These are phyloP conservation scores for Hypholoma sublateritium DNA, from an alignment of 768 basidiomycete genomes.

Conservation along the genomic window DNA sequence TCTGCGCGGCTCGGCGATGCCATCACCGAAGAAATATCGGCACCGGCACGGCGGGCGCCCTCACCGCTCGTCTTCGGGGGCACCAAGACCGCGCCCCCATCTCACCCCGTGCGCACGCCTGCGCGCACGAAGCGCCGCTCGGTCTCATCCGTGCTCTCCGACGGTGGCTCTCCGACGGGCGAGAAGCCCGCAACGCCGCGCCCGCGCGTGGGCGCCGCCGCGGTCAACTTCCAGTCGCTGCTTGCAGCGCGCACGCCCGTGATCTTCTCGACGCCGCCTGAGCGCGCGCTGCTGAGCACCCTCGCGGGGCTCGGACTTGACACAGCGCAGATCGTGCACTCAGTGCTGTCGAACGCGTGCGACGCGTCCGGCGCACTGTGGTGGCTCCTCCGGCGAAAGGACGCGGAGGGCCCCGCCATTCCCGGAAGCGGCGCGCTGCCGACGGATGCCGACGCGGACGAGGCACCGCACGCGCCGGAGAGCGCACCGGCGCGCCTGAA, in stretches of 20 bases:
- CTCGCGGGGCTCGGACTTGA: conserved; percentile 84
- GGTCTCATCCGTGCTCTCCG: conserved; percentile 83
- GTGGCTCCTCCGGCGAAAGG: conserved; percentile 93
- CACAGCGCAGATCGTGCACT: conserved; percentile 93
- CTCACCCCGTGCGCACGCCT: conserved; percentile 79
- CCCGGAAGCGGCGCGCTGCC: conserved; percentile 5
- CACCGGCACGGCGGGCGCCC: conserved; percentile 17
- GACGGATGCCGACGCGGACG: conserved; percentile 16
- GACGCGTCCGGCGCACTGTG: conserved; percentile 89
- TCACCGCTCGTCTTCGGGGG: conserved; percentile 26
- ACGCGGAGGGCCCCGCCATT: conserved; percentile 44
- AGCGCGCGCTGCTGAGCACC: conserved; percentile 75
- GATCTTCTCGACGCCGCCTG: conserved; percentile 84
- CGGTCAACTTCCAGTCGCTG: conserved; percentile 60
- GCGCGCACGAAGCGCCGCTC: conserved; percentile 95
- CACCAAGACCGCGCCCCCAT: conserved; percentile 55
- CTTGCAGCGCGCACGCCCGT: conserved; percentile 69
- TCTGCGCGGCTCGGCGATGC: conserved; percentile 17
- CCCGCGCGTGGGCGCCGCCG: conserved; percentile 39
- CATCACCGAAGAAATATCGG: conserved; percentile 12
- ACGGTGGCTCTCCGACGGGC: conserved; percentile 48
- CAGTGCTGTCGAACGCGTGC: conserved; percentile 88
- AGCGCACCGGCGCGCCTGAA: conserved; percentile 14
- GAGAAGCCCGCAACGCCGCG: conserved; percentile 44
- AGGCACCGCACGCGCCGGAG: conserved; percentile 17